Conservation (phyloP, 805 yeast species). For the Ogataea pini region DNA sequence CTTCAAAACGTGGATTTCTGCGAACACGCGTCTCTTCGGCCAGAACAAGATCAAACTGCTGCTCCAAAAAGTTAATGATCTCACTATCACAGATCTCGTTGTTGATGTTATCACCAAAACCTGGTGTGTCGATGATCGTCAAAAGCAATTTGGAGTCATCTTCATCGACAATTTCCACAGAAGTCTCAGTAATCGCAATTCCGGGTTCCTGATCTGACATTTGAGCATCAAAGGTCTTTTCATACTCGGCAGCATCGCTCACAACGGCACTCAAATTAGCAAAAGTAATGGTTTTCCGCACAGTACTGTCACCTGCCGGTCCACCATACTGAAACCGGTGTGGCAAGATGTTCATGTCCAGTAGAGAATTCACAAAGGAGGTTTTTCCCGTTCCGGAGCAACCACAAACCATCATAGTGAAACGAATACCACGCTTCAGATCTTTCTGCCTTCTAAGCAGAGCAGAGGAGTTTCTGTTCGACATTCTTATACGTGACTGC, state of each 20-base stretch:
- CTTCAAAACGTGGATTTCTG: conserved; percentile 82
- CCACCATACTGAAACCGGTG: conserved; percentile 53
- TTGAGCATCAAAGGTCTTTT: conserved; percentile 61
- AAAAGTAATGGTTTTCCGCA: conserved; percentile 55
- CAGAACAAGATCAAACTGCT: conserved; percentile 74
- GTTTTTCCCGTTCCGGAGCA: conserved; percentile 77
- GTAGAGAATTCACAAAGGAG: conserved; percentile 66
- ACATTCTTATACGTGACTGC: conserved; percentile 12
- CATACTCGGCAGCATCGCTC: conserved; percentile 55
- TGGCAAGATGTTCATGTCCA: conserved; percentile 61
- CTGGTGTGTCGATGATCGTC: conserved; percentile 60
- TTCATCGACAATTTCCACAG: conserved; percentile 61
- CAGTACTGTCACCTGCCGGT: conserved; percentile 23
- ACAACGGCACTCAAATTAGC: conserved; percentile 58
- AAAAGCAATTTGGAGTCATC: conserved; percentile 56
- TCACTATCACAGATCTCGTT: conserved; percentile 66
- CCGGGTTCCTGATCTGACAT: conserved; percentile 71
- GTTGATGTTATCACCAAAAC: conserved; percentile 61
- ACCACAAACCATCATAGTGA: conserved; percentile 73
- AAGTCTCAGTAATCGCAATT: conserved; percentile 68
- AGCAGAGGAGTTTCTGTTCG: conserved; percentile 30
- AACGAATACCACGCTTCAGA: conserved; percentile 69
- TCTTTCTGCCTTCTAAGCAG: conserved; percentile 58
- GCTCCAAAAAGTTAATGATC: conserved; percentile 65
- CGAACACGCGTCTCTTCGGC: conserved; percentile 85